Base-by-base conservation (phyloP, 169 alveolate genomes). In the Cryptosporidium sp. region DNA sequence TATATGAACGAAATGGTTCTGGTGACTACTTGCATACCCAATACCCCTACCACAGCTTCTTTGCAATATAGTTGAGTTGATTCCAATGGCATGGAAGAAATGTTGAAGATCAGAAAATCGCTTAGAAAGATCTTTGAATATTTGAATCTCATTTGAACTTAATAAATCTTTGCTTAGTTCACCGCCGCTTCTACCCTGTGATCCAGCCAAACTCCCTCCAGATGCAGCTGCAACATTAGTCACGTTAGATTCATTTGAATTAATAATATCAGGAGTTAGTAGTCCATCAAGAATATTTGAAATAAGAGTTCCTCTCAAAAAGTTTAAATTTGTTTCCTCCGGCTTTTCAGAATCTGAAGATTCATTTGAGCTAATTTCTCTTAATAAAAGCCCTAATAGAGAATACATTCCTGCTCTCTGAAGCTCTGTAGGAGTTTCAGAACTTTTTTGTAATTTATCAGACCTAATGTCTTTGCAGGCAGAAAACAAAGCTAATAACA, bases 371-470 rank as follows among this genome's bases (percentile, higher is more conserved):
- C 65, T n/a, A 1, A 80, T 42, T 62, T 80, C 89, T 33, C 89
- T 80, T 39, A 80, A 62, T 31, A 80, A 65, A 8, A 80, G 70
- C 1, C 89, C 89, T 29, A 80, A 65, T 12, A 62, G 62, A 23
- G 89, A 80, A 67, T 80, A 80, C 89, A 80, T 80, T 42, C 89
- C 89, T 23, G 89, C 89, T 65, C 69, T 80, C 39, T 80, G 89
- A n/a, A 80, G 53, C 44, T 80, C 89, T 9, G 89, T 80, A 1
- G 89, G 89, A n/a, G 89, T 42, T 31, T 80, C 89, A 39, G 89
- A 80, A 5, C 58, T 14, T 33, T 80, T 80, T 60, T 80, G 89
- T 9, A 80, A 42, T 26, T 48, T 80, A 48, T 80, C 89, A 0
- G 73, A 62, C 39, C 75, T 80, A 26, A 80, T 80, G 65, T 80